Base-by-base conservation (phyloP, 768 basidiomycete genomes). In the Hirschioporus abietinus region DNA sequence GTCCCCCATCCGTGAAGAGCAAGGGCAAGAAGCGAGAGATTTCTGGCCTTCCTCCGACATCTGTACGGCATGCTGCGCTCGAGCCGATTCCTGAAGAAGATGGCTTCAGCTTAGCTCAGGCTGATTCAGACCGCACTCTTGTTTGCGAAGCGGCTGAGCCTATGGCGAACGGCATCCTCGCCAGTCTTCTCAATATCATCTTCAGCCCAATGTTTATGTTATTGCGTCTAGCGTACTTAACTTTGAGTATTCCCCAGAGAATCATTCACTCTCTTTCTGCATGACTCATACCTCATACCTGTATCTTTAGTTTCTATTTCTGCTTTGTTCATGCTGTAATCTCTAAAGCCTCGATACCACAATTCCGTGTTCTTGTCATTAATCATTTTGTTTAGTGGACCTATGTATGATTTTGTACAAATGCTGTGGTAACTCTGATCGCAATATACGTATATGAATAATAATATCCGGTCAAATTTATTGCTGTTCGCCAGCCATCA, bases 61-160 rank as follows among this genome's bases (percentile, higher is more conserved):
- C 60, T 24, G 9, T 12, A 25, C 60, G 60, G 9, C 60, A 61
- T 34, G 12, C 60, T 18, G 25, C 60, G 23, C 23, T 61, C 3
- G 60, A 61, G 25, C 23, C 60, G 1, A 61, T 61, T 18, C 60
- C 60, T 23, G 60, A 61, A 61, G 60, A 61, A 61, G 60, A 52
- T 52, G 20, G 12, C 42, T 52, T 20, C 15, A 52, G 20, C 42
- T 15, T 52, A 52, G 42, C 42, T 52, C 42, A 52, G 20, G 42
- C 42, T 12, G 42, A 52, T 52, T 52, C 42, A 1, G 42, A 52
- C 12, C 12, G 42, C 20, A 52, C 42, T 52, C 42, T 52, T 52
- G 42, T 52, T 5, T 52, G 42, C 12, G 42, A 52, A 52, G 15
- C 12, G 15, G 5, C 20, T 52, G 42, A 52, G 42, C 12, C 42